Evolutionary conservation across 2,329 filamentous ascomycete genomes (phyloP), one percentile per base, ranked within the genome.

Genomic region (Hirsutella thompsonii): DNA sequence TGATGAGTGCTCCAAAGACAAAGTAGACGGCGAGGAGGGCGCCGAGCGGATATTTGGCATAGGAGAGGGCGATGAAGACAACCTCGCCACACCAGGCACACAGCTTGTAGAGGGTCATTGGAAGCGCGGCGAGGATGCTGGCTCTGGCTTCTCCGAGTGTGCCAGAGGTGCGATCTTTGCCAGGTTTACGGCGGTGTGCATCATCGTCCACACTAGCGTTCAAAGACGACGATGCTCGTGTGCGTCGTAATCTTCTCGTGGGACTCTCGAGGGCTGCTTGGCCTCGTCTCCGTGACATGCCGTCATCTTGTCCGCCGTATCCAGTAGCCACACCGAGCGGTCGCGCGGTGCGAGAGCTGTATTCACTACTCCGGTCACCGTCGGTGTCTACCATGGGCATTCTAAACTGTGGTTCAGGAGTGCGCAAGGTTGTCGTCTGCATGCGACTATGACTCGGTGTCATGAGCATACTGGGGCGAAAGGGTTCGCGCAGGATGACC

Each of bases 31-130:
- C 70, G 11, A 87, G 57, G 2, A 76, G 55, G 44, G 79, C 63
- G 8, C 76, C 76, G 20, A 87, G 61, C 0, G 83, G 70, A 36
- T 74, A 77, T 56, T 83, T 81, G 3, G 79, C 63, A 41, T 78
- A 73, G 16, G 69, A 65, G 38, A 86, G 66, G 3, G 78, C 72
- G 41, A 79, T 68, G 5, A 64, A 64, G 11, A 83, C 45, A 14
- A 84, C 64, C 23, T 74, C 74, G 2, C 74, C 46, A 3, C 64
- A 43, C 68, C 79, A 83, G 18, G 55, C 53, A 5, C 66, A 44
- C 3, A 60, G 55, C 34, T 64, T 57, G 41, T 64, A 62, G 8
- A 70, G 6, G 6, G 61, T 58, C 3, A 53, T 50, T 0, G 65
- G 64, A 3, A 67, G 43, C 2, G 60, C 60, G 10, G 56, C 48